Base-by-base conservation (phyloP, 805 yeast species). In the Wickerhamomyces bovis region DNA sequence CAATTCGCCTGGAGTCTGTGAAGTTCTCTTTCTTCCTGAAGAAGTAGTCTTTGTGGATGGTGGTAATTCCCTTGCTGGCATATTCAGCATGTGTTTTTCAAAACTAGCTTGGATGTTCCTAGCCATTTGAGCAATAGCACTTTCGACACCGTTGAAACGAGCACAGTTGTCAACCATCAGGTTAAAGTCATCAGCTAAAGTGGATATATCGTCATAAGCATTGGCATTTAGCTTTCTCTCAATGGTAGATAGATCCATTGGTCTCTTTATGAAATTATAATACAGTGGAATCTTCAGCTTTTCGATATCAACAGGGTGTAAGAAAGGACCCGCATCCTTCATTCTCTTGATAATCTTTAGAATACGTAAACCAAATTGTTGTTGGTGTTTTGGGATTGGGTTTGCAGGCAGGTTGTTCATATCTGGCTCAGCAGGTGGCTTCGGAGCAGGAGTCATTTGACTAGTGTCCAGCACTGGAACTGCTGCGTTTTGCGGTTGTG, bases 221-320 rank as follows among this genome's bases (percentile, higher is more conserved):
- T 81, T 79, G 8, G 65, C 78, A 38, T 62, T 72, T 36, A 90
- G 68, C 66, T 90, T 92, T 57, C 77, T 78, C 66, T 94, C 99
- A 53, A 94, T 86, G 2, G 97, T 89, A 4, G 90, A 77, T 30
- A 94, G 71, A 64, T 92, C 98, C 97, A 94, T 94, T 36, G 99
- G 99, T 58, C 83, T 73, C 53, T 78, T 75, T 58, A 94, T 81
- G 59, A 78, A 81, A 57, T 89, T 89, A 65, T 83, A 88, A 65
- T 94, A 94, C 53, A 85, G 80, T 3, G 99, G 99, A 46, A 94
- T 86, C 59, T 90, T 89, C 51, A 89, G 77, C 62, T 87, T 89
- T 42, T 85, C 83, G 3, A 78, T 85, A 64, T 94, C 98, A 19
- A 94, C 99, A 0, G 99, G 99, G 44, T 72, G 78, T 40, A 88